Percentiles rank a stretch among this genome's conserved stretches.
Evolutionary conservation across 768 basidiomycete species (phyloP).

Genomic region (Hypsizygus marmoreus): DNA sequence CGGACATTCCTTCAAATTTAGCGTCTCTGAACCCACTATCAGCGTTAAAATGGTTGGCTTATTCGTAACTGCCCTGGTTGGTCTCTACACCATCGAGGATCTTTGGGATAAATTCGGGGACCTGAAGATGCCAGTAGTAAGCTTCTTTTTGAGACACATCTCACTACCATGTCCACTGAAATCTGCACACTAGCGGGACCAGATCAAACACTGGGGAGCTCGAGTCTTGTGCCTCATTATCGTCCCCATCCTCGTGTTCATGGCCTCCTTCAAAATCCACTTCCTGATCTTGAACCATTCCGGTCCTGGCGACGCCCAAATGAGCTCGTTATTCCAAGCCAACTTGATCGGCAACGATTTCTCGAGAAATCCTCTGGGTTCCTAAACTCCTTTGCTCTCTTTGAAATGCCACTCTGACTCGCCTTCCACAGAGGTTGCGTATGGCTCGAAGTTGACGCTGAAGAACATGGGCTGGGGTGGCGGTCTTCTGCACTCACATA

Average conservation of each 20-base stretch:
- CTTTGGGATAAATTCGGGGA: constrained; percentile 99
- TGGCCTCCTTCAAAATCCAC: constrained; percentile 93
- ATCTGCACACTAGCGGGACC: constrained; percentile 62
- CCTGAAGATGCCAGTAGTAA: constrained; percentile 83
- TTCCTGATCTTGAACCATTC: constrained; percentile 93
- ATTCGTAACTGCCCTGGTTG: constrained; percentile 93
- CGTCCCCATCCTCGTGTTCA: constrained; percentile 90
- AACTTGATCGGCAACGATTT: constrained; percentile 95
- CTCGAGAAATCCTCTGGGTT: constrained; percentile 83
- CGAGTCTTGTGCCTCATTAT: constrained; percentile 84
- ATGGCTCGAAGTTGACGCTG: constrained; percentile 87
- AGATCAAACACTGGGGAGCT: constrained; percentile 89
- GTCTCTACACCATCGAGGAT: constrained; percentile 95
- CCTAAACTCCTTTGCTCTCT: constrained; percentile 17
- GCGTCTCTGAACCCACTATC: constrained; percentile 4
- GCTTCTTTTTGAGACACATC: constrained; percentile 22
- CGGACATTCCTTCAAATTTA: not conserved
- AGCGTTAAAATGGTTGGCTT: constrained; percentile 97
- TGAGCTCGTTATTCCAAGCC: constrained; percentile 98
- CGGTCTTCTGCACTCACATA: constrained; percentile 93
- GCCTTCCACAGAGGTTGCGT: constrained; percentile 68
- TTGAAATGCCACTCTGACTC: not conserved
- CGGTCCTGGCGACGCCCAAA: constrained; percentile 96
- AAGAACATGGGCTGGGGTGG: constrained; percentile 99
- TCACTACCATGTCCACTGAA: not conserved